Conservation (phyloP, 192 early-diverging fungal genomes). For the Coemansia sp. region DNA sequence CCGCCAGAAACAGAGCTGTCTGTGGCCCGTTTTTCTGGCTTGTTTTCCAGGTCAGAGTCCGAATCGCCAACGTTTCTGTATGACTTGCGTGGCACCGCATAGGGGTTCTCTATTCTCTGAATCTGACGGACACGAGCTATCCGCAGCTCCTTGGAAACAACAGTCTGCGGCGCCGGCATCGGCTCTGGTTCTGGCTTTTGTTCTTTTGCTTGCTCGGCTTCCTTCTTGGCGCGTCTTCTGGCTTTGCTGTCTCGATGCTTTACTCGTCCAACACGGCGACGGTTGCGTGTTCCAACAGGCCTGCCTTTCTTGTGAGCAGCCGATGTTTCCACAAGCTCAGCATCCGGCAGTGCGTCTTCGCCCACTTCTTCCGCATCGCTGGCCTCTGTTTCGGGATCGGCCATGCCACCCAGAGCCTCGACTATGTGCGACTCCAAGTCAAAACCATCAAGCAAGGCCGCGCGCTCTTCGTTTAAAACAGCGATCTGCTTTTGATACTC, state of each 20-base stretch:
- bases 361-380: background rate
- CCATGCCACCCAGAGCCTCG: background rate
- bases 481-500: constrained; percentile 17
- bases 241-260: constrained; percentile 19
- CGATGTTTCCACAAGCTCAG: background rate
- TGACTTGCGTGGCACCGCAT: constrained; percentile 11
- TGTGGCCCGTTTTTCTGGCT: background rate
- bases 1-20: background rate
- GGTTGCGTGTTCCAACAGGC: constrained; percentile 31
- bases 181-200: background rate
- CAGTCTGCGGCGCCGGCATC: constrained; percentile 3
- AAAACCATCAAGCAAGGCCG: constrained; percentile 13
- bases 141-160: constrained; percentile 34
- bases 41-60: constrained; percentile 3
- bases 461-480: background rate
- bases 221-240: background rate
- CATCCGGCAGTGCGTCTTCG: background rate
- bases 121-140: constrained; percentile 32
- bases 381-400: background rate
- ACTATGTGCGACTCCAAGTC: constrained; percentile 14
- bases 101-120: constrained; percentile 29
- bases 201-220: background rate
- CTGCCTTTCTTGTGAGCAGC: constrained; percentile 17
- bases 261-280: constrained; percentile 33
- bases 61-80: background rate